These are phyloP conservation scores for Tirmania nivea DNA, from an alignment of 495 filamentous ascomycete species.

Conservation along the genomic window DNA sequence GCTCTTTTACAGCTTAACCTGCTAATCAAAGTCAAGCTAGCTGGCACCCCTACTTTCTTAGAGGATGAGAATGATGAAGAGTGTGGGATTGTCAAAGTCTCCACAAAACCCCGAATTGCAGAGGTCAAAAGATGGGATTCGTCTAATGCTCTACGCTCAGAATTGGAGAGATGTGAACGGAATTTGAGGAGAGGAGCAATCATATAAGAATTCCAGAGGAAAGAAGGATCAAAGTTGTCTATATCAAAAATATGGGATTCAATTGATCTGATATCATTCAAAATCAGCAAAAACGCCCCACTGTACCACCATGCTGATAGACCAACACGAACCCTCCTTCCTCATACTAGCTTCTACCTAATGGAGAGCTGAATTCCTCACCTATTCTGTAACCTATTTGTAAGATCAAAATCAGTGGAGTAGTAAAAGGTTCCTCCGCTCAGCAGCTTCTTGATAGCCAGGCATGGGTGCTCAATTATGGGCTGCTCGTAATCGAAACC, in stretches of 20 bases:
- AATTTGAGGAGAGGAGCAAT: constrained; percentile 79
- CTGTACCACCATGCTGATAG: neutral
- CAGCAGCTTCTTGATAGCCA: constrained; percentile 76
- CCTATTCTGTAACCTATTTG: constrained; percentile 81
- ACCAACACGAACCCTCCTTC: too few species aligned
- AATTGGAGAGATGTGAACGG: constrained; percentile 49
- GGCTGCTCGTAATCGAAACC: constrained; percentile 41
- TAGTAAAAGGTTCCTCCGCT: constrained; percentile 96
- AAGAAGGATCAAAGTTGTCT: constrained; percentile 65
- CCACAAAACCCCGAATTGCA: constrained; percentile 79
- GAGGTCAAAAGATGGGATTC: constrained; percentile 72
- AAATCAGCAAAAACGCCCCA: constrained; percentile 5
- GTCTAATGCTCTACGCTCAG: constrained; percentile 57
- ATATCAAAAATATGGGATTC: constrained; percentile 48
- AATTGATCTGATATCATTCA: constrained; percentile 22
- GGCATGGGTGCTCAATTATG: constrained; percentile 62
- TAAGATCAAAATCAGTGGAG: constrained; percentile 89
- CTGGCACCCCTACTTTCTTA: constrained; percentile 42
- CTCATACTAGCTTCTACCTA: too few species aligned
- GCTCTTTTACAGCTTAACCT: constrained; percentile 78
- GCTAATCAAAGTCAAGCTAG: constrained; percentile 69
- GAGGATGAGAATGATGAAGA: constrained; percentile 10
- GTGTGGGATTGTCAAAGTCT: constrained; percentile 59
- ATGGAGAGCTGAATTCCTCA: constrained; percentile 16
- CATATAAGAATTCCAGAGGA: constrained; percentile 97